These are phyloP conservation scores for Sporobolomyces phaffii DNA, from an alignment of 768 basidiomycete genomes.

Conservation along the genomic window DNA sequence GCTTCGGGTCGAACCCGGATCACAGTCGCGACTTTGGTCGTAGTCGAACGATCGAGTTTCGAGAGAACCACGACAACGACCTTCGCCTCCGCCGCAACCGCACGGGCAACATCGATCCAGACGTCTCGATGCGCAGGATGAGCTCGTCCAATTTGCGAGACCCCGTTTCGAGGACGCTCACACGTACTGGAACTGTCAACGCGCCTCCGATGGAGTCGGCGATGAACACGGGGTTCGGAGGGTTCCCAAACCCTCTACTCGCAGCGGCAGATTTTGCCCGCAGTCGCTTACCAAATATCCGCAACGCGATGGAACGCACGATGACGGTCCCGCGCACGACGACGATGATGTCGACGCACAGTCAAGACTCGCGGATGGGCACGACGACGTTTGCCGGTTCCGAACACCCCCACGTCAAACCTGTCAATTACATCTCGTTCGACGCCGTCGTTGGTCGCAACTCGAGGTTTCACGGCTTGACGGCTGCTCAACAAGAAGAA, in stretches of 20 bases:
- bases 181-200: conserved; percentile 19
- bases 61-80: conserved; percentile 17
- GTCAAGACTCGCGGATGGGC: conserved; percentile 19
- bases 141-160: conserved; percentile 26
- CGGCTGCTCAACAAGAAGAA: conserved; percentile 78
- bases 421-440: conserved; percentile 77
- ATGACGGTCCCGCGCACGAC: conserved; percentile 69
- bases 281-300: conserved; percentile 60
- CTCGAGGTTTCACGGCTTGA: conserved; percentile 53
- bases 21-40: conserved; percentile 24
- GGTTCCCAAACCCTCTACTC: conserved; percentile 48
- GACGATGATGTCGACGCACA: conserved; percentile 49
- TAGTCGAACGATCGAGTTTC: conserved; percentile 37
- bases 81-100: conserved; percentile 22
- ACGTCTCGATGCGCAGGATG: conserved; percentile 11
- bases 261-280: conserved; percentile 52
- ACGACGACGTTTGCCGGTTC: conserved; percentile 16
- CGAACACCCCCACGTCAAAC: conserved; percentile 40
- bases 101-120: conserved; percentile 13
- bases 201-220: not conserved
- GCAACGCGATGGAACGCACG: conserved; percentile 59
- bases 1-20: not conserved
- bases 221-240: conserved; percentile 41
- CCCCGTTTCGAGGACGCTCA: conserved; percentile 15
- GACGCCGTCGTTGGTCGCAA: conserved; percentile 54